phyloP scores from a whole-genome alignment of 331 rosid genomes.

The Telfairia occidentalis region DNA sequence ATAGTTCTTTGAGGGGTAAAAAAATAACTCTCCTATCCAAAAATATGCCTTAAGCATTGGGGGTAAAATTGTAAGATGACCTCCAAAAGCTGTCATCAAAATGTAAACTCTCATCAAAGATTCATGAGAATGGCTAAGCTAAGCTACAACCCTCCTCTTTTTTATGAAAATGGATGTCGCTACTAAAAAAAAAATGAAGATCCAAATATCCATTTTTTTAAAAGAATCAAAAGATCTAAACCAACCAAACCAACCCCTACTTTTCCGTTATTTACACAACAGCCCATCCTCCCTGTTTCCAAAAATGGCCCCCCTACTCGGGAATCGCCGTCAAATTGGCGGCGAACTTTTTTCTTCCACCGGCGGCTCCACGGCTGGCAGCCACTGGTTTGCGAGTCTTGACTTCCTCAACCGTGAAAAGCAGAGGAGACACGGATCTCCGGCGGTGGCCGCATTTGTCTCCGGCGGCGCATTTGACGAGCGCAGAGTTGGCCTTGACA shows the following conservation, averaged over 20 bases:
- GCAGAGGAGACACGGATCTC: slow-evolving; percentile 27
- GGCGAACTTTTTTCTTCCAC: slow-evolving; percentile 25
- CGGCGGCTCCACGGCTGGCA: slow-evolving; percentile 17
- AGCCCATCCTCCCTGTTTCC: background rate
- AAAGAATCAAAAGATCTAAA: background rate
- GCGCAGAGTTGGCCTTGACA: slow-evolving; percentile 78
- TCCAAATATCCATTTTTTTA: background rate
- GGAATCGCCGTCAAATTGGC: slow-evolving; percentile 58
- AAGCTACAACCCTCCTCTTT: background rate
- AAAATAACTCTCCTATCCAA: background rate
- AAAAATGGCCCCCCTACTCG: slow-evolving; percentile 51
- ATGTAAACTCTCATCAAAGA: background rate
- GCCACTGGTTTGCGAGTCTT: slow-evolving; percentile 14
- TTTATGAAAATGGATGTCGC: background rate
- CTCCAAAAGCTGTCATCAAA: background rate
- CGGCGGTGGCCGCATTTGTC: slow-evolving; percentile 33
- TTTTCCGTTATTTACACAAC: slow-evolving; percentile 23
- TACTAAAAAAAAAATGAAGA: background rate
- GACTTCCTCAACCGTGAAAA: slow-evolving; percentile 24
- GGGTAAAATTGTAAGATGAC: background rate
- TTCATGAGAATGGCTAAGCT: background rate
- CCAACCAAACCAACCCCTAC: background rate
- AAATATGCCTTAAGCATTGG: background rate
- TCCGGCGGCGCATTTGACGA: slow-evolving; percentile 36
- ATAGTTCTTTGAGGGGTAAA: background rate